Evolutionary conservation across 176 grass and related monocot genomes (phyloP), one percentile per base, ranked within the genome.

Genomic region (Aegilops tauschii): DNA sequence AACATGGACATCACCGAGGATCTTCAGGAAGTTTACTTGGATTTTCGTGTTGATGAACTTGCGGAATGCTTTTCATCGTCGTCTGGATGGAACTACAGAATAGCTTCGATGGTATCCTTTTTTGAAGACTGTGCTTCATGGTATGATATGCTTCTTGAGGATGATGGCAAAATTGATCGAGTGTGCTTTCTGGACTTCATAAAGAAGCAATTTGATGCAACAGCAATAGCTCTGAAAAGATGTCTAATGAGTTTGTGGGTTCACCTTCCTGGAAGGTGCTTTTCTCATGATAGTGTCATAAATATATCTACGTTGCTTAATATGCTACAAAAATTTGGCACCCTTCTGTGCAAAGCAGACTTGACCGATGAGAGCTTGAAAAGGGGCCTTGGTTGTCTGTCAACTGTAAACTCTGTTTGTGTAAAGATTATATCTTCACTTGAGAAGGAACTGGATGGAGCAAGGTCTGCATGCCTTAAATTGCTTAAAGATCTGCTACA

Each of bases 21-120:
- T 49, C 84, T 94, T n/a, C 61, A 86, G 52, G 95, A 97, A 61
- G 84, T 97, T 77, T 97, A 93, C 84, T 85, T 97, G 21, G 95
- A 97, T 47, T 83, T 78, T 78, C 90, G 92, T 59, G 47, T 83
- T 4, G 85, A 89, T 68, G 80, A 47, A 75, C 95, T 97, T 74
- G 21, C 39, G 64, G 84, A 89, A 65, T 97, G 90, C 44, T 94
- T 97, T 90, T 78, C 84, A 62, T 78, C 87, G 12, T 49, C 77
- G 16, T 83, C 86, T 23, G 90, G 84, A 73, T 91, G 92, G 88
- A 93, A 69, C n/a, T 25, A 73, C 25, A 67, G 6, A 73, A 82
- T 94, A 59, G 37, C 70, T 83, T 92, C 88, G 64, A 80, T 93
- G 88, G 44, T 87, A 71, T 56, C 75, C 31, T 83, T 97, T 9